phyloP scores from a whole-genome alignment of 2,329 filamentous ascomycete genomes.

The Podosphaera xanthii region DNA sequence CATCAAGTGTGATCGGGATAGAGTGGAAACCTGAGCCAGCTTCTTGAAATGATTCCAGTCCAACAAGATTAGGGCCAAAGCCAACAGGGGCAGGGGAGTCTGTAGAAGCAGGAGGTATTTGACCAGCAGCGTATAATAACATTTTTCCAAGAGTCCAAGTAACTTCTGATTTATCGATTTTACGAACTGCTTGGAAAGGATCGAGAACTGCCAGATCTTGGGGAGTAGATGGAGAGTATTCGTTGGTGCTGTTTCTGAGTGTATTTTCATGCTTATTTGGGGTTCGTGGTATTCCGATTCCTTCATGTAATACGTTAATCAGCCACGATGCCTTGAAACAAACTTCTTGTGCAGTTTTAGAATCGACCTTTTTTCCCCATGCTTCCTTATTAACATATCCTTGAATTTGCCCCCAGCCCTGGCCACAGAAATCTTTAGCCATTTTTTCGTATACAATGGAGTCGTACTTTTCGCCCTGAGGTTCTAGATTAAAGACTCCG shows the following conservation, averaged over 20 bases:
- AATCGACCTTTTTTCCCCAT: conserved; percentile 53
- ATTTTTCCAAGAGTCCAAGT: conserved; percentile 97
- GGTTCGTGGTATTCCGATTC: conserved; percentile 75
- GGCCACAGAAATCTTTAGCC: conserved; percentile 65
- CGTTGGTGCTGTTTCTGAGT: conserved; percentile 48
- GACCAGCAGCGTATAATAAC: conserved; percentile 78
- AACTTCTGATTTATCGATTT: conserved; percentile 75
- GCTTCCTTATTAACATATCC: conserved; percentile 39
- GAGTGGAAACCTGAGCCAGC: conserved; percentile 33
- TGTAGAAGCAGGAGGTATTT: conserved; percentile 43
- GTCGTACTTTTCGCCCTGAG: conserved; percentile 64
- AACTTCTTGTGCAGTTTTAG: conserved; percentile 56
- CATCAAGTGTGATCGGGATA: conserved; percentile 21
- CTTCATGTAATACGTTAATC: conserved; percentile 87
- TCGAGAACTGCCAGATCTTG: conserved; percentile 58
- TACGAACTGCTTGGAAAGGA: conserved; percentile 80
- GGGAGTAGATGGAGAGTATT: conserved; percentile 31
- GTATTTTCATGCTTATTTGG: conserved; percentile 38
- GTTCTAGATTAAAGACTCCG: conserved; percentile 62
- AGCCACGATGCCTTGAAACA: conserved; percentile 98
- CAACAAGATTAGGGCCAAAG: conserved; percentile 59
- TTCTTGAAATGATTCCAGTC: conserved; percentile 50
- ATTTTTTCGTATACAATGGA: conserved; percentile 71
- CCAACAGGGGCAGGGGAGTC: conserved; percentile 44
- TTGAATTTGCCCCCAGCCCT: conserved; percentile 59